Conservation (phyloP, 75 land plant species). For the Sequoia sempervirens region DNA sequence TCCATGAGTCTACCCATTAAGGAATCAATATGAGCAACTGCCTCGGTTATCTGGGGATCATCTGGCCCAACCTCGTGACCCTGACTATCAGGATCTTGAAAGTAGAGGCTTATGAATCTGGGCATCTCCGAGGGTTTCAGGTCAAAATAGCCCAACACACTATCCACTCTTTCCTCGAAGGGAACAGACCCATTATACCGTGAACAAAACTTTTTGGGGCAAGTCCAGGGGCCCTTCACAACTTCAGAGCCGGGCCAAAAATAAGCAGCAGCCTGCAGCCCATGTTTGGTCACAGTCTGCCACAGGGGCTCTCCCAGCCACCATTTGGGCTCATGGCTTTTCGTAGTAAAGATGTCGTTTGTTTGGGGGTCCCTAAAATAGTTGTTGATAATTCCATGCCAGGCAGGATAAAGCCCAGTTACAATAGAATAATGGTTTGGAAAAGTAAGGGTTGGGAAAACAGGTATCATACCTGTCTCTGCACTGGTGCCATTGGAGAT, state of each 20-base stretch:
- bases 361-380: conserved; percentile 60
- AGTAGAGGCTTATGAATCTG: conserved; percentile 63
- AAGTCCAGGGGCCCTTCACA: conserved; percentile 59
- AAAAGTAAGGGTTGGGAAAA: conserved; percentile 91
- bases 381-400: conserved; percentile 84
- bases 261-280: conserved; percentile 67
- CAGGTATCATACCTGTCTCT: conserved; percentile 78
- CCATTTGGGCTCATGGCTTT: conserved; percentile 72
- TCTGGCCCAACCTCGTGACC: conserved; percentile 79
- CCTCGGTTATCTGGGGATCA: conserved; percentile 67
- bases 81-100: conserved; percentile 79
- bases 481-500: conserved; percentile 79
- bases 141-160: conserved; percentile 64
- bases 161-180: conserved; percentile 69
- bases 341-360: conserved; percentile 52
- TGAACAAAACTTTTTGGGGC: conserved; percentile 40
- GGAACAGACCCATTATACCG: conserved; percentile 63
- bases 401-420: conserved; percentile 82
- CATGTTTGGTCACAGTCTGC: conserved; percentile 79
- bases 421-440: conserved; percentile 97
- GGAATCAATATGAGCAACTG: conserved; percentile 53
- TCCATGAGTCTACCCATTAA: conserved; percentile 67
- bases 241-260: conserved; percentile 98
- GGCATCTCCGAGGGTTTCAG: conserved; percentile 45
- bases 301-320: conserved; percentile 95